Evolutionary conservation across 2,329 filamentous ascomycete species (phyloP).

Genomic region (Gnomoniopsis sp.): DNA sequence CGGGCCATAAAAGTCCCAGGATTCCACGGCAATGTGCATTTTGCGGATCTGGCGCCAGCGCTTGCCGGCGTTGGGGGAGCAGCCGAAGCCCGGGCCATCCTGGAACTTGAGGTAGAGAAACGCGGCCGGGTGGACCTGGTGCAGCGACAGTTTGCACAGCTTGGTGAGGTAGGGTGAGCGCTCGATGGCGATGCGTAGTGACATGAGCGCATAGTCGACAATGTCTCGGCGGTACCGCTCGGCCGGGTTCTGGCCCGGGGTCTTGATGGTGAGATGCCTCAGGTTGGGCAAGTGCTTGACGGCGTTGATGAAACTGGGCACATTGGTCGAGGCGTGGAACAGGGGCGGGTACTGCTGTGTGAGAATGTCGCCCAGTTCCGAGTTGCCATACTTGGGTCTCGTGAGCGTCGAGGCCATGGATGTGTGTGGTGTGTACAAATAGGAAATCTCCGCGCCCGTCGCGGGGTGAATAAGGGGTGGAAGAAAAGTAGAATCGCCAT

Average conservation of each 20-base stretch:
- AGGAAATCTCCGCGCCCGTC: constrained; percentile 74
- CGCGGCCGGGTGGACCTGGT: constrained; percentile 70
- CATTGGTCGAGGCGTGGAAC: constrained; percentile 86
- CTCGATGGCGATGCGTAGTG: constrained; percentile 79
- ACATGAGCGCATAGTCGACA: constrained; percentile 87
- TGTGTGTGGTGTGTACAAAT: constrained; percentile 76
- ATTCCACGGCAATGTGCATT: constrained; percentile 69
- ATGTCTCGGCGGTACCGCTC: constrained; percentile 72
- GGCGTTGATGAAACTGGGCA: constrained; percentile 76
- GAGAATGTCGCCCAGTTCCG: constrained; percentile 75
- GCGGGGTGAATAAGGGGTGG: constrained; percentile 78
- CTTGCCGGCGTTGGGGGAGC: constrained; percentile 65
- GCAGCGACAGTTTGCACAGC: constrained; percentile 68
- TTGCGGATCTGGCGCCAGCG: constrained; percentile 77
- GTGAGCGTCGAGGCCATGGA: constrained; percentile 59
- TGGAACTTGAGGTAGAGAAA: constrained; percentile 72
- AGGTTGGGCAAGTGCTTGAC: constrained; percentile 67
- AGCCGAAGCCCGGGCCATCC: constrained; percentile 64
- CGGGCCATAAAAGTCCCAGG: constrained; percentile 60
- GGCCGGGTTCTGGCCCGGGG: constrained; percentile 65
- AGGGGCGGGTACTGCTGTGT: constrained; percentile 84
- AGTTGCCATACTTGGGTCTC: constrained; percentile 74
- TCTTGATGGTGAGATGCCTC: constrained; percentile 71
- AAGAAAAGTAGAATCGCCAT: constrained; percentile 74
- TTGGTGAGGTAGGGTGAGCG: constrained; percentile 58